Evolutionary conservation across 495 filamentous ascomycete genomes (phyloP).

Genomic region (Symbiotaphrina buchneri): DNA sequence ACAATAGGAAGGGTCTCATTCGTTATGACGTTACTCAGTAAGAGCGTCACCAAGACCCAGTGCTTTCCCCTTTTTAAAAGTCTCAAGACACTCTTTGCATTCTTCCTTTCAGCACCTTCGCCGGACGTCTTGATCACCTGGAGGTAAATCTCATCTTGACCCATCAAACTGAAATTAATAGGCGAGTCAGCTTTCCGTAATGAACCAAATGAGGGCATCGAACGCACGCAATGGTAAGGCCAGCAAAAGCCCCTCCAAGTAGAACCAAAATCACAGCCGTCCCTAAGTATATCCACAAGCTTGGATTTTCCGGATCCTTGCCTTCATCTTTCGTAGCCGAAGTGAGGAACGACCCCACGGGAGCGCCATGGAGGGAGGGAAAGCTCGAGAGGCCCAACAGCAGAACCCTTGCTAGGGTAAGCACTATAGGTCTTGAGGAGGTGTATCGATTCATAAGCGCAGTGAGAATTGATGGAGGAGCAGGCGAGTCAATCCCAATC

Average conservation of each 20-base stretch:
- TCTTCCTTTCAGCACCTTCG: constrained; percentile 55
- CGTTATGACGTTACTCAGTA: constrained; percentile 92
- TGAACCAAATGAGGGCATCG: constrained; percentile 2
- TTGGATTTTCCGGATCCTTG: constrained; percentile 25
- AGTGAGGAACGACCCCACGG: constrained; percentile 6
- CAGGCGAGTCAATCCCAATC: no score
- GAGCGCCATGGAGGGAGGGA: constrained; percentile 19
- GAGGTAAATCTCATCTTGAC: constrained; percentile 83
- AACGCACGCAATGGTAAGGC: constrained; percentile 64
- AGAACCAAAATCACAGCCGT: constrained; percentile 56
- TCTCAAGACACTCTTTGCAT: constrained; percentile 59
- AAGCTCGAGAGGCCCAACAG: constrained; percentile 20
- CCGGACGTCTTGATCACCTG: constrained; percentile 82
- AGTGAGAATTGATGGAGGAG: no score
- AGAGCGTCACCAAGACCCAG: constrained; percentile 93
- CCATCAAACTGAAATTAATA: constrained; percentile 1
- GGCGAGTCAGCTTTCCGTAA: not conserved
- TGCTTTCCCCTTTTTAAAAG: constrained; percentile 81
- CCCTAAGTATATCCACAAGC: constrained; percentile 48
- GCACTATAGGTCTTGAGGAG: constrained; percentile 8
- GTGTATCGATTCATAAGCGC: not conserved
- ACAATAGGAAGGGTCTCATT: constrained; percentile 95
- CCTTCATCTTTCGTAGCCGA: constrained; percentile 10
- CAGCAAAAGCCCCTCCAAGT: constrained; percentile 83
- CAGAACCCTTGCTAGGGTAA: constrained; percentile 24